Evolutionary conservation across 1,284 basidiomycete genomes (phyloP).

Genomic region (Golubevia sp.): DNA sequence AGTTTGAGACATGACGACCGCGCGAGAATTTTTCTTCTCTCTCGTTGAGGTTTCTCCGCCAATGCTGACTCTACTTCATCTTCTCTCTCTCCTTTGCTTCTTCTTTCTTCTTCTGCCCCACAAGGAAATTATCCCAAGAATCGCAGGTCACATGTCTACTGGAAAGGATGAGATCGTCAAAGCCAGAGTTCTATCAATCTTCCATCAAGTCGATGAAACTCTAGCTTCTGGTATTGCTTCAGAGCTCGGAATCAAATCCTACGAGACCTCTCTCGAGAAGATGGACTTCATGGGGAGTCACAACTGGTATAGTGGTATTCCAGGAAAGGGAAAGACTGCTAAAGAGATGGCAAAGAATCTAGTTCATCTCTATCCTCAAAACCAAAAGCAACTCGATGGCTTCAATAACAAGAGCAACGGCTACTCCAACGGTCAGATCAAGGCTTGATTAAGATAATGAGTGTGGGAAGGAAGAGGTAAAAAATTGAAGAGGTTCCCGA

Average conservation of each 20-base stretch:
- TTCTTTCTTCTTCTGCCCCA: not conserved
- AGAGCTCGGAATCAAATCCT: constrained; percentile 23
- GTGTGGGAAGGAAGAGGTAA: too few relatives aligned
- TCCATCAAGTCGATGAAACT: constrained; percentile 31
- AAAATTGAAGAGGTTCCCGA: too few relatives aligned
- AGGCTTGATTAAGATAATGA: too few relatives aligned
- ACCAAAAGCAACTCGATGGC: not conserved
- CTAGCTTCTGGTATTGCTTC: constrained; percentile 32
- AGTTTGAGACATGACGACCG: too few relatives aligned
- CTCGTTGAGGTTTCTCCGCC: too few relatives aligned
- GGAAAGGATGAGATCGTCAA: constrained; percentile 20
- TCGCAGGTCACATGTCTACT: constrained; percentile 36
- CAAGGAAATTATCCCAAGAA: constrained; percentile 15
- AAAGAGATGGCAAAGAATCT: not conserved
- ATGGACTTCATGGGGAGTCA: constrained; percentile 32
- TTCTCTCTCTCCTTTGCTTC: not conserved
- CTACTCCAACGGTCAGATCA: not conserved
- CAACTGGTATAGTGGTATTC: constrained; percentile 25
- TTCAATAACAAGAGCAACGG: not conserved
- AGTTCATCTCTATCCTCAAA: not conserved
- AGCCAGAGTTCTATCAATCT: constrained; percentile 25
- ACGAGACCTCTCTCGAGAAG: constrained; percentile 23
- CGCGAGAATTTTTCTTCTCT: too few relatives aligned
- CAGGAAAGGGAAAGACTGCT: not conserved
- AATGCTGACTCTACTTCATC: too few relatives aligned